Conservation (phyloP, 1,284 basidiomycete species). For the Ceratobasidium sp. region DNA sequence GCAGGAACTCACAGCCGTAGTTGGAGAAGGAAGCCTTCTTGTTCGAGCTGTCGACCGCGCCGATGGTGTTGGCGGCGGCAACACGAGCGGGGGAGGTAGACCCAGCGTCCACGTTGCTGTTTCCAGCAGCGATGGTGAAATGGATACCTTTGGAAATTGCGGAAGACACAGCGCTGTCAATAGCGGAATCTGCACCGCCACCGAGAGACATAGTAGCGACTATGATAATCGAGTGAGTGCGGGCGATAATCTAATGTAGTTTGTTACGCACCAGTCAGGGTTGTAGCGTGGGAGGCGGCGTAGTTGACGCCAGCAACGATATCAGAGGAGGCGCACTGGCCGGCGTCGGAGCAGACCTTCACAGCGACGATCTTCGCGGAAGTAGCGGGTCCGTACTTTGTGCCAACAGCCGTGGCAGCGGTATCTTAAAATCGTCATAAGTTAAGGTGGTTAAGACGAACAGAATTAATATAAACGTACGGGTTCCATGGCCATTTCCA, state of each 20-base stretch:
- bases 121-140: slow-evolving; percentile 95
- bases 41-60: slow-evolving; percentile 84
- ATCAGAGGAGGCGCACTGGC: slow-evolving; percentile 94
- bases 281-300: slow-evolving; percentile 51
- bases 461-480: too few species aligned
- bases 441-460: too few species aligned
- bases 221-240: neutral
- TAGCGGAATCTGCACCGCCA: slow-evolving; percentile 34
- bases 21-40: slow-evolving; percentile 92
- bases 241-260: neutral
- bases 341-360: slow-evolving; percentile 95
- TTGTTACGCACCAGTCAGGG: slow-evolving; percentile 17
- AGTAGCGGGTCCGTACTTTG: slow-evolving; percentile 95
- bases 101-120: slow-evolving; percentile 68
- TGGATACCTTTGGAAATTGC: slow-evolving; percentile 89
- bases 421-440: too few species aligned
- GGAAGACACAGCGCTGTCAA: slow-evolving; percentile 47
- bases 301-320: slow-evolving; percentile 88
- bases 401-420: slow-evolving; percentile 63
- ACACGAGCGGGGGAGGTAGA: slow-evolving; percentile 66
- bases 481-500: slow-evolving; percentile 48
- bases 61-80: slow-evolving; percentile 89
- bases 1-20: slow-evolving; percentile 62
- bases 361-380: slow-evolving; percentile 92
- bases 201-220: slow-evolving; percentile 49